These are phyloP conservation scores for Epicoccum nigrum DNA, from an alignment of 2,329 filamentous ascomycete genomes.

Conservation along the genomic window DNA sequence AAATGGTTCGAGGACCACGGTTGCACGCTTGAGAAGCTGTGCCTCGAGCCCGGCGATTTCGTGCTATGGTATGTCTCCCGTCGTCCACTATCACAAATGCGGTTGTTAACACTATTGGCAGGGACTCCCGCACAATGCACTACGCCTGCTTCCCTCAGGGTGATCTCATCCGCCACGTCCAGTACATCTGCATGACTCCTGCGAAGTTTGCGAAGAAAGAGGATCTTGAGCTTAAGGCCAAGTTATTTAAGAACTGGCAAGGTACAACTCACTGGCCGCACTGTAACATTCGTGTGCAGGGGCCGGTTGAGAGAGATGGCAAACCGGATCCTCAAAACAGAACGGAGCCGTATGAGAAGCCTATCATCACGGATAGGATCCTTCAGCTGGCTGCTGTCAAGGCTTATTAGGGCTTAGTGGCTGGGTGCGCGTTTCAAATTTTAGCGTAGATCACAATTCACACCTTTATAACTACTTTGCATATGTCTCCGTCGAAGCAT, in stretches of 20 bases:
- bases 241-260: slow-evolving; percentile 23
- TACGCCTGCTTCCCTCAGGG: slow-evolving; percentile 32
- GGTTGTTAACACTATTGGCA: slow-evolving; percentile 37
- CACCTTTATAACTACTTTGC: too few relatives aligned
- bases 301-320: slow-evolving; percentile 16
- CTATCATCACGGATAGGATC: slow-evolving; percentile 21
- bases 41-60: slow-evolving; percentile 52
- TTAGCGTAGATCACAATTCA: too few relatives aligned
- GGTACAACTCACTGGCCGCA: slow-evolving; percentile 35
- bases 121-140: slow-evolving; percentile 57
- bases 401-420: slow-evolving; percentile 12
- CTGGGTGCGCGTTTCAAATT: too few relatives aligned
- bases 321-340: slow-evolving; percentile 20
- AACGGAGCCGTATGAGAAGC: slow-evolving; percentile 28
- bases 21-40: slow-evolving; percentile 49
- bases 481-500: too few relatives aligned
- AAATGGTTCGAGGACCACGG: slow-evolving; percentile 52
- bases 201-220: slow-evolving; percentile 23
- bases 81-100: too few relatives aligned
- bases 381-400: slow-evolving; percentile 24
- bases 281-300: slow-evolving; percentile 26
- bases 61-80: slow-evolving; percentile 6
- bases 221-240: slow-evolving; percentile 24
- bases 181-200: slow-evolving; percentile 34
- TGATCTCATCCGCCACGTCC: slow-evolving; percentile 24